Percentiles rank a stretch among this genome's conserved stretches.
Conservation (phyloP, 179 eudicot genomes). For the Sideroxylon spinosum region DNA sequence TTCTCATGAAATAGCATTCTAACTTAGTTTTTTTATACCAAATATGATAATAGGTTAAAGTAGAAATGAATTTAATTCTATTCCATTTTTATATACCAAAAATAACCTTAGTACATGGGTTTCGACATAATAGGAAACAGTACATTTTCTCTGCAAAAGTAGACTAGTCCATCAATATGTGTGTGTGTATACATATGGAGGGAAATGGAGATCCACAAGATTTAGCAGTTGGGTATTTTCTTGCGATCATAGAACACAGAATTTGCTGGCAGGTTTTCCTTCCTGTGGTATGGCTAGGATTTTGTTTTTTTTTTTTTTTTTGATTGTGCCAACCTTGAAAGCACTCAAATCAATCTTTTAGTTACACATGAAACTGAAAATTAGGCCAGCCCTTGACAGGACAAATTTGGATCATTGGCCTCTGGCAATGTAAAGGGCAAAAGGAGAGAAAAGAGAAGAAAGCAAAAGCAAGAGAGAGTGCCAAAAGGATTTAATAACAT, state of each 20-base stretch:
- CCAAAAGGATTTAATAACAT: constrained; percentile 29
- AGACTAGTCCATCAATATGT: too few species aligned
- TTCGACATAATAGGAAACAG: too few species aligned
- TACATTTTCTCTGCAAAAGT: too few species aligned
- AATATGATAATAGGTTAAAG: too few species aligned
- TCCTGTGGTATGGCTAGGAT: not conserved
- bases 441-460: constrained; percentile 15
- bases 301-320: not conserved
- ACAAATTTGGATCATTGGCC: constrained; percentile 29
- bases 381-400: not conserved
- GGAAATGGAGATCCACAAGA: not conserved
- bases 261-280: constrained; percentile 3
- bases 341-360: not conserved
- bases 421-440: constrained; percentile 25
- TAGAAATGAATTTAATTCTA: too few species aligned
- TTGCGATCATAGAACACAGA: not conserved
- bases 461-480: constrained; percentile 23
- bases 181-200: too few species aligned
- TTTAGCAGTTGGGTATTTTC: constrained; percentile 6
- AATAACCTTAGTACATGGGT: too few species aligned
- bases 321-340: constrained; percentile 2
- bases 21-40: too few species aligned
- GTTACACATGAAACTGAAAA: not conserved
- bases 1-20: too few species aligned
- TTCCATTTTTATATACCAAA: too few species aligned